Conservation (phyloP, 306 rosid species). For the Fragaria nilgerrensis region DNA sequence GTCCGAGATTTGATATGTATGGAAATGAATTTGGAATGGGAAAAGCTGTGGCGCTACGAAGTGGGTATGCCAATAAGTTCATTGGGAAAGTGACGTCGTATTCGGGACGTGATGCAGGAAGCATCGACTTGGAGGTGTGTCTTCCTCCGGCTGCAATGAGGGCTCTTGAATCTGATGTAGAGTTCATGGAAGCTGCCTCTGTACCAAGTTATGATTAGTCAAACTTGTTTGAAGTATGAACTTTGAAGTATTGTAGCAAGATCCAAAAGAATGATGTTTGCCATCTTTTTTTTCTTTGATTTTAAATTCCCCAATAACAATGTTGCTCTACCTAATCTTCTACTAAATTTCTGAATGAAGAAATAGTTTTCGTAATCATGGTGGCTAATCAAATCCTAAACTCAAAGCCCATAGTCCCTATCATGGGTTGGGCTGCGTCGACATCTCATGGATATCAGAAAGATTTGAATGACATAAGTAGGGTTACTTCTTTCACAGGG, state of each 20-base stretch:
- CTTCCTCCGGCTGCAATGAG: slow-evolving; percentile 39
- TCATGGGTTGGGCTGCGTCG: no score
- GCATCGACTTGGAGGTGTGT: slow-evolving; percentile 57
- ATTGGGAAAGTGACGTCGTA: slow-evolving; percentile 45
- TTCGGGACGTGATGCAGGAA: slow-evolving; percentile 50
- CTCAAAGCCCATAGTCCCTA: no score
- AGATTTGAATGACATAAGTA: no score
- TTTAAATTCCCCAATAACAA: no score
- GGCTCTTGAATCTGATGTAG: slow-evolving; percentile 44
- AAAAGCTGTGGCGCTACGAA: slow-evolving; percentile 44
- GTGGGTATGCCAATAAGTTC: slow-evolving; percentile 55
- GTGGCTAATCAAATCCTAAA: no score
- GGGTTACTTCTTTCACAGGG: no score
- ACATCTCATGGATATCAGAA: no score
- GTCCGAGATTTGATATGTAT: slow-evolving; percentile 57
- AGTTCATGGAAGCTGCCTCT: slow-evolving; percentile 42
- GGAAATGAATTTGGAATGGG: slow-evolving; percentile 79
- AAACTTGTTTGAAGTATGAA: neutral
- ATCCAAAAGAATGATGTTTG: no score
- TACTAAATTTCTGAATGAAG: no score
- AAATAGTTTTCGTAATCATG: no score
- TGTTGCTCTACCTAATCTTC: neutral
- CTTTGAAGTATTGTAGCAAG: no score
- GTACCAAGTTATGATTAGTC: neutral
- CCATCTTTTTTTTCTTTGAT: no score